Base-by-base conservation (phyloP, 139 green algal genomes). In the Tetradesmus obliquus region DNA sequence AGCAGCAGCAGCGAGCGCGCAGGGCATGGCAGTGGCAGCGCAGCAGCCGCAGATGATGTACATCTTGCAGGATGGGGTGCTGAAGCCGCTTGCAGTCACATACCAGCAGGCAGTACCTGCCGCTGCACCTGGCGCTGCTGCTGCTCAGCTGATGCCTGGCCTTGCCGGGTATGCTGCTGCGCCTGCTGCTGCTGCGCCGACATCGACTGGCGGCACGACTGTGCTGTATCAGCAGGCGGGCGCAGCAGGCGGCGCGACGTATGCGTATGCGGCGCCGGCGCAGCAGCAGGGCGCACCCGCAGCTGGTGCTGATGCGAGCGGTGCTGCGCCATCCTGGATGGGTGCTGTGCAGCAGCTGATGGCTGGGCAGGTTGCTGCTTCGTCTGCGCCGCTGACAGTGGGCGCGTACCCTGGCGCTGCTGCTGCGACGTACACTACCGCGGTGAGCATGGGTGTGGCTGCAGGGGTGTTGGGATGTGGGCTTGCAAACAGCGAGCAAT, bases 41-140 rank as follows among this genome's bases (percentile, higher is more conserved):
- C 62, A 71, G 19, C 54, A 79, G 88, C 88, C 19, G 2, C 84
- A 79, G 58, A n/a, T 87, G 88, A 91, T 91, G 76, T 91, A 91
- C 76, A 86, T 91, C 22, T 55, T 91, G 88, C 88, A 86, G 24
- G 79, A 91, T 87, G 88, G 88, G 4, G 76, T 87, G 55, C 88
- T 91, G 20, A 91, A 87, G 76, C 88, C 88, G 45, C 71, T 90
- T 22, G 55, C 88, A 60, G 88, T 91, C 1, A 80, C 84, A 55
- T 86, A 86, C 71, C 79, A 91, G 55, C 76, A 91, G 76, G 45
- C 79, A 3, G n/a, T 55, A 5, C 55, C 76, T 60, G 88, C 9
- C 17, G 24, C 87, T 8, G 20, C 55, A 22, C 22, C 87, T 45
- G 74, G 17, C 6, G 20, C 87, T 20, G 19, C 85, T 53, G 19